Conservation (phyloP, 352 stramenopile genomes). For the Poterioochromonas sp. region DNA sequence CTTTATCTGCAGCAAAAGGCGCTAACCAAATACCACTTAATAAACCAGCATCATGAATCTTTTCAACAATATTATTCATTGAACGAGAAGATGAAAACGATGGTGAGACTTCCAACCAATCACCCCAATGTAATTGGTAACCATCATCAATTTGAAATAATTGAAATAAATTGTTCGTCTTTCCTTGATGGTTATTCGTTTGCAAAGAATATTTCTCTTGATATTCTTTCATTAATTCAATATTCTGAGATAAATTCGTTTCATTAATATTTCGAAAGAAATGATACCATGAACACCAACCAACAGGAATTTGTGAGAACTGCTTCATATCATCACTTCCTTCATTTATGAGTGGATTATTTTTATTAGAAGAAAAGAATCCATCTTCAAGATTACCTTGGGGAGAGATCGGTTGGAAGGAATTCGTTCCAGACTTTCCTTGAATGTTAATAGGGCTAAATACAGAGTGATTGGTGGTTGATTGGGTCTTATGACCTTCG, state of each 20-base stretch:
- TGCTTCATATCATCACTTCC: not conserved
- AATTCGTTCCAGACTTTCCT: not conserved
- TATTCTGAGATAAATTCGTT: slow-evolving; percentile 51
- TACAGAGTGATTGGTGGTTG: not conserved
- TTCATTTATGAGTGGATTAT: not conserved
- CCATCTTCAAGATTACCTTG: not conserved
- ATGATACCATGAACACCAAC: slow-evolving; percentile 69
- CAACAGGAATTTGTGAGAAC: slow-evolving; percentile 46
- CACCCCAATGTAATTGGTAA: slow-evolving; percentile 65
- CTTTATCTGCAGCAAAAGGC: slow-evolving; percentile 59
- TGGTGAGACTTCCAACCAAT: slow-evolving; percentile 60
- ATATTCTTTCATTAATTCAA: slow-evolving; percentile 34
- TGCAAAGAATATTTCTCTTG: not conserved
- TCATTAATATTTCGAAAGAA: slow-evolving; percentile 63
- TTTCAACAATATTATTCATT: slow-evolving; percentile 52
- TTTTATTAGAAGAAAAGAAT: not conserved
- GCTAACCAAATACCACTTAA: slow-evolving; percentile 62
- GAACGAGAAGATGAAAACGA: slow-evolving; percentile 50
- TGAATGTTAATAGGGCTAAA: not conserved
- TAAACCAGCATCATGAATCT: slow-evolving; percentile 52
- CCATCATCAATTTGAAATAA: slow-evolving; percentile 63
- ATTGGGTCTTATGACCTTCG: no score
- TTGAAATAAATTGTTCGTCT: slow-evolving; percentile 52
- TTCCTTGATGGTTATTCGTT: slow-evolving; percentile 9
- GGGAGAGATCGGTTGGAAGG: not conserved